Base-by-base conservation (phyloP, 371 early-diverging fungal genomes). In the Mortierella sp. region DNA sequence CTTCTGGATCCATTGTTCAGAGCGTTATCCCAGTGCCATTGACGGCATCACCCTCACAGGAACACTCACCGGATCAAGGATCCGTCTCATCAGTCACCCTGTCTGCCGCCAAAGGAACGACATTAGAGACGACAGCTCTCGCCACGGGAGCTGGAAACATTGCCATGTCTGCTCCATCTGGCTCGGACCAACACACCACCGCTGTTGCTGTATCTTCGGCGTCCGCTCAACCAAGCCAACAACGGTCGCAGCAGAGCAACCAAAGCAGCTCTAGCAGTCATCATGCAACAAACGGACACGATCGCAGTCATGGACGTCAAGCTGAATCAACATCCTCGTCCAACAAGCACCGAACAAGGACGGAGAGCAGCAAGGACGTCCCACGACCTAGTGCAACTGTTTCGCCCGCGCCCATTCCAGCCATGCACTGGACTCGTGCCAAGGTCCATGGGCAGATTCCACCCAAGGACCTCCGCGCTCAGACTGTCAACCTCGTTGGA, bases 391-490 rank as follows among this genome's bases (percentile, higher is more conserved):
- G 86, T 60, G 41, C 79, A 10, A 71, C 83, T 43, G 83, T 88
- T 21, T 41, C 87, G 5, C 89, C 91, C 10, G 95, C 94, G 12
- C 96, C 96, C 7, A 94, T 95, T 8, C 94, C 97, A 5, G 94
- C 95, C 1, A 97, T 97, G 97, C 96, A 97, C 84, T 97, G 97
- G 97, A 91, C 94, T 32, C 88, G 92, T 74, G 90, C 92, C 21
- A 83, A 88, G 27, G 91, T 95, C 4, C 91, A 93, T 87, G 97
- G 97, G 5, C 89, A 89, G 74, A 88, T 88, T 29, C 93, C 94
- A 16, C 95, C 96, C 24, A 90, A 93, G 72, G 90, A 94, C 1
- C 81, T 97, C 71, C 92, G 98, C 48, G 96, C 96, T 7, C 98
- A 97, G 80, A 93, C 96, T 0, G 92, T 94, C 55, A 96, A 93